Evolutionary conservation across 345 rosid genomes (phyloP), one percentile per base, ranked within the genome.

Genomic region (Salix caprea): DNA sequence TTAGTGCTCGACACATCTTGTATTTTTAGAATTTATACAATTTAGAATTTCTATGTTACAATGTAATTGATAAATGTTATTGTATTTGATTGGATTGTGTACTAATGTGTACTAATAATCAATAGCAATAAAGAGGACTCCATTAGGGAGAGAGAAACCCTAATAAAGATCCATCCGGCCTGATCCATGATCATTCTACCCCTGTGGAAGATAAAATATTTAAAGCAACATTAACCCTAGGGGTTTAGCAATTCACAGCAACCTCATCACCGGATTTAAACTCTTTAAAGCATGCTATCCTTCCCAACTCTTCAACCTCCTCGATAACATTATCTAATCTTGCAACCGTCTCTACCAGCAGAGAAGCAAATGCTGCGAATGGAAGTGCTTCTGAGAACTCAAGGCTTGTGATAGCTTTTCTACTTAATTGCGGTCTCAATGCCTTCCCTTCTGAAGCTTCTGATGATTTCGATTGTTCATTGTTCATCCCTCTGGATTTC

Each of bases 351-450:
- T 94, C 94, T 80, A 89, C 89, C 4, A 94, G 85, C 84, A 90
- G 74, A 28, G 94, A 90, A 11, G 94, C 97, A 74, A 94, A 94
- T 37, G 94, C 94, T 10, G 97, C 92, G 13, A 94, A 91, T 0
- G 98, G 98, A 60, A 94, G 90, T n/a, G 97, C 97, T 71, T 92
- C 93, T 2, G 92, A 89, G 83, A 94, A 94, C 69, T 92, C 96
- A 0, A 92, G 84, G 30, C 90, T 86, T 1, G 91, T 89, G 70
- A 91, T 75, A 2, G 89, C 92, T 5, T 89, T 83, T 77, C 88
- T 91, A 61, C 95, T 90, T 81, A 88, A 42, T 76, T 90, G 97
- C 5, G 92, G 92, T 82, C 97, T 84, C 67, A 94, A 61, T 54
- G 75, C 78, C 79, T 84, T 92, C 80, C 91, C 72, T 65, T 89